Evolutionary conservation across 441 rosid genomes (phyloP).

Genomic region (Pelargonium citronellum): DNA sequence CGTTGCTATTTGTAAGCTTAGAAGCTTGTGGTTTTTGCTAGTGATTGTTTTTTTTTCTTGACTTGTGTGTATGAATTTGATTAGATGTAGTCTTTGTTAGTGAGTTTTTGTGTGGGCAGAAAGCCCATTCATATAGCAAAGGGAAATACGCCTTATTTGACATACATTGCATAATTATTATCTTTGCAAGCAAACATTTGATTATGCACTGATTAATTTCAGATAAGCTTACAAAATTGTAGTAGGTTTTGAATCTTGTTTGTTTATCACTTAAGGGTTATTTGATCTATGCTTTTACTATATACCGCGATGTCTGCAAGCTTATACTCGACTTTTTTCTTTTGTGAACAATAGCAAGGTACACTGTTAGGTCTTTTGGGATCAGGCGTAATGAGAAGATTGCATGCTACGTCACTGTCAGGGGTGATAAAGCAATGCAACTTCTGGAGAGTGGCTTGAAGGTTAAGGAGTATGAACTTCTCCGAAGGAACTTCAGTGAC

Average conservation of each 20-base stretch:
- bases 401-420: slow-evolving; percentile 83
- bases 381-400: slow-evolving; percentile 94
- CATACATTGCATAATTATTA: too few relatives aligned
- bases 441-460: slow-evolving; percentile 74
- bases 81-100: too few relatives aligned
- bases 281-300: not conserved
- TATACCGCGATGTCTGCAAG: not conserved
- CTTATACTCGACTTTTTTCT: not conserved
- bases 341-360: slow-evolving; percentile 50
- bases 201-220: too few relatives aligned
- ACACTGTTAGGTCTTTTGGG: slow-evolving; percentile 89
- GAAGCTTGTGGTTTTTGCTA: too few relatives aligned
- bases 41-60: too few relatives aligned
- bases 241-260: not conserved
- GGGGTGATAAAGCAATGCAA: slow-evolving; percentile 72
- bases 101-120: too few relatives aligned
- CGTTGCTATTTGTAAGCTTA: too few relatives aligned
- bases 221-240: not conserved
- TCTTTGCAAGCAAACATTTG: too few relatives aligned
- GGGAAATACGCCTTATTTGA: too few relatives aligned
- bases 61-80: too few relatives aligned
- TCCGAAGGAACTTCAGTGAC: slow-evolving; percentile 84
- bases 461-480: slow-evolving; percentile 84
- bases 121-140: too few relatives aligned
- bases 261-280: not conserved